A percentile compares a stretch with the other conserved stretches of the same genome.
Evolutionary conservation across 306 rosid genomes (phyloP).

Genomic region (Cucurbita maxima): DNA sequence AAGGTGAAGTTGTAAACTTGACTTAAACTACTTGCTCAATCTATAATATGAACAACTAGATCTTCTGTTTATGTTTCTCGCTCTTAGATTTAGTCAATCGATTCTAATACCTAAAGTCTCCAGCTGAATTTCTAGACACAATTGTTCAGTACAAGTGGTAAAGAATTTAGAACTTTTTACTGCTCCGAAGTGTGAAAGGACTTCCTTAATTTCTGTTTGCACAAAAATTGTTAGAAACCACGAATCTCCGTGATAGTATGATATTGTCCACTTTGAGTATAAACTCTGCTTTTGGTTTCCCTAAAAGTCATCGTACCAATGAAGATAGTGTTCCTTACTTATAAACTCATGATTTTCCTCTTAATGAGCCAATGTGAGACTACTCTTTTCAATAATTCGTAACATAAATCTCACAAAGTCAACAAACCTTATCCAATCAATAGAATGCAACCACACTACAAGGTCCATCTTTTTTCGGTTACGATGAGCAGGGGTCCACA

Average conservation of each 20-base stretch:
- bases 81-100: neutral
- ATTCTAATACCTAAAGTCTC: neutral
- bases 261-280: too few species aligned
- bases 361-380: too few species aligned
- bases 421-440: neutral
- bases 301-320: too few species aligned
- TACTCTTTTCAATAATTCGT: too few species aligned
- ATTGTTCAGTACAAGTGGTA: neutral
- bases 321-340: too few species aligned
- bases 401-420: neutral
- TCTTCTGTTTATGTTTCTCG: neutral
- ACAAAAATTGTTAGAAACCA: neutral
- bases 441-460: neutral
- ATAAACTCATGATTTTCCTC: too few species aligned
- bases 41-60: neutral
- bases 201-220: neutral
- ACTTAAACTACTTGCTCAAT: neutral
- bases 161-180: neutral
- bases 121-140: neutral
- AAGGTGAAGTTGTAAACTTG: conserved; percentile 24
- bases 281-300: too few species aligned
- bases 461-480: neutral
- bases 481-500: neutral
- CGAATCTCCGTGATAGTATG: too few species aligned
- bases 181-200: neutral